These are phyloP conservation scores for Fraxinus floribunda DNA, from an alignment of 305 asterid genomes.

Conservation along the genomic window DNA sequence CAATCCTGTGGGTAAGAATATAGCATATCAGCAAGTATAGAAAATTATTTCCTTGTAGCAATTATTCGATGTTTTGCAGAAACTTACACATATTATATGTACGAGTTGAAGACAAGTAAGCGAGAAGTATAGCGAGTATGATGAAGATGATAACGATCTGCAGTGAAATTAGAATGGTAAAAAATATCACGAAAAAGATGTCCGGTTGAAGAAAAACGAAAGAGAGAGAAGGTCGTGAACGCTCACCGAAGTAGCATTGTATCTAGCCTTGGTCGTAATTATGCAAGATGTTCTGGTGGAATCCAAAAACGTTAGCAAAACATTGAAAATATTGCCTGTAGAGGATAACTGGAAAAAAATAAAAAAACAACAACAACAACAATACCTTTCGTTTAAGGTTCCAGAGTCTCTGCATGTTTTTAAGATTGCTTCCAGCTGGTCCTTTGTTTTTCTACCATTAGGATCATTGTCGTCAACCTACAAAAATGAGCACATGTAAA, in stretches of 20 bases:
- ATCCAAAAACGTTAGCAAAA: background rate
- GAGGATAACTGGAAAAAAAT: background rate
- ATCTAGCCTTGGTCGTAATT: constrained; percentile 36
- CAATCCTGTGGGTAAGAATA: constrained; percentile 31
- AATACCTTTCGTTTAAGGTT: background rate
- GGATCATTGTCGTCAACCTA: background rate
- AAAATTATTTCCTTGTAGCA: background rate
- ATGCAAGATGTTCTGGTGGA: constrained; percentile 49
- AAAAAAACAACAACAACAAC: background rate
- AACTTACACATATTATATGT: constrained; percentile 35
- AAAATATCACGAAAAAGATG: background rate
- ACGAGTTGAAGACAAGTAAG: constrained; percentile 26
- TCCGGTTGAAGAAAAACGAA: background rate
- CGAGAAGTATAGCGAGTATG: background rate
- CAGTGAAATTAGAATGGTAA: background rate
- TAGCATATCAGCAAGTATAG: constrained; percentile 1
- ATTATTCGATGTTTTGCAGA: background rate
- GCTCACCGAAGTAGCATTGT: constrained; percentile 38
- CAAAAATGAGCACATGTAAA: background rate
- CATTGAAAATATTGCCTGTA: background rate
- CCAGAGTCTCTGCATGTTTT: background rate
- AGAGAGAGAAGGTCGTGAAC: background rate
- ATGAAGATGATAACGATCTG: background rate
- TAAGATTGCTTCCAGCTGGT: background rate
- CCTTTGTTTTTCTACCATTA: background rate